Conservation (phyloP, 1,284 basidiomycete genomes). For the Microstroma glucosiphilum region DNA sequence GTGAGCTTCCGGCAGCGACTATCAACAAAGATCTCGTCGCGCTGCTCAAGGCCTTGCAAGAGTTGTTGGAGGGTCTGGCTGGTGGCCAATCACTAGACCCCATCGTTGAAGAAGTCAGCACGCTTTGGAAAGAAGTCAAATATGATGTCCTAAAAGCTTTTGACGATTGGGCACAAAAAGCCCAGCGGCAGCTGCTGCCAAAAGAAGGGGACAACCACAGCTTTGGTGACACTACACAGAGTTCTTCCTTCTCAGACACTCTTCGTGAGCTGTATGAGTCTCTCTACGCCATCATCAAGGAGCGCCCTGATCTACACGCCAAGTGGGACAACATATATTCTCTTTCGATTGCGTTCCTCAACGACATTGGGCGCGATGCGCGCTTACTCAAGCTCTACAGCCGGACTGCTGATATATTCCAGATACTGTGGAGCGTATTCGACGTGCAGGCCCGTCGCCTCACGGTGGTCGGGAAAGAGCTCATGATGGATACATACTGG, state of each 20-base stretch:
- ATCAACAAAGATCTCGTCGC: conserved; percentile 3
- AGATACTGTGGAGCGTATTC: background rate
- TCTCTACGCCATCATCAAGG: background rate
- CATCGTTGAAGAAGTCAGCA: background rate
- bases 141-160: background rate
- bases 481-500: conserved; percentile 1
- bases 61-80: conserved; percentile 14
- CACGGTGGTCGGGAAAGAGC: background rate
- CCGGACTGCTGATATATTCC: background rate
- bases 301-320: background rate
- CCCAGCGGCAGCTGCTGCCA: background rate
- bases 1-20: background rate
- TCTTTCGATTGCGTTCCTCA: background rate
- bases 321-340: background rate
- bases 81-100: conserved; percentile 12
- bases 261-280: background rate
- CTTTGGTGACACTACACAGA: background rate
- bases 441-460: background rate
- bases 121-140: conserved; percentile 6
- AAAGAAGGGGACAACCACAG: background rate
- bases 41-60: conserved; percentile 6
- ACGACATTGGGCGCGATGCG: background rate
- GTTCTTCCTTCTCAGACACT: background rate
- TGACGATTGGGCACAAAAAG: background rate
- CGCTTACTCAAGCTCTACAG: background rate